These are phyloP conservation scores for Haplosporangium gracile DNA, from an alignment of 192 early-diverging fungal genomes.

Conservation along the genomic window DNA sequence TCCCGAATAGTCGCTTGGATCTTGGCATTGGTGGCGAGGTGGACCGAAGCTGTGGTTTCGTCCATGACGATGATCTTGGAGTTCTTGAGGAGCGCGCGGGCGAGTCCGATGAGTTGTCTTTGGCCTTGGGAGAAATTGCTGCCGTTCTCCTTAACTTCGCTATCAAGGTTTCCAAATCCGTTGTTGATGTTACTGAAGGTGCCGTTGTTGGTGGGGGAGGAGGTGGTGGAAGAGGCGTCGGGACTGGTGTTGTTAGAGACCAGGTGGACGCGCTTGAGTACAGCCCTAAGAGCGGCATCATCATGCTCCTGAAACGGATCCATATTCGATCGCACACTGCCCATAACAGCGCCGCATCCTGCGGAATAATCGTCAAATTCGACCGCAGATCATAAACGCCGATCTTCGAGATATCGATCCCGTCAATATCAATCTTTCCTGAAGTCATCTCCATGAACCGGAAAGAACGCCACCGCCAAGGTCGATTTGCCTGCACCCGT, in stretches of 20 bases:
- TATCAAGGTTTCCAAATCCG: slow-evolving; percentile 68
- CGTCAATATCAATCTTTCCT: slow-evolving; percentile 82
- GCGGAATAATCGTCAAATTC: slow-evolving; percentile 86
- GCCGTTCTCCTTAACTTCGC: slow-evolving; percentile 82
- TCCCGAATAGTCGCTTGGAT: slow-evolving; percentile 59
- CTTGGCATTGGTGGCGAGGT: slow-evolving; percentile 61
- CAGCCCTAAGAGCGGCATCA: slow-evolving; percentile 72
- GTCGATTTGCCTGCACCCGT: slow-evolving; percentile 82
- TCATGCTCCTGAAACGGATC: slow-evolving; percentile 62
- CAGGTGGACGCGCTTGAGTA: slow-evolving; percentile 76
- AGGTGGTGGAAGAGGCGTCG: slow-evolving; percentile 51
- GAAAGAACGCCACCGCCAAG: slow-evolving; percentile 80
- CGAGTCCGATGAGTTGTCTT: slow-evolving; percentile 78
- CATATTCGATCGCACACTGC: slow-evolving; percentile 64
- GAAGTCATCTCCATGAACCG: slow-evolving; percentile 75
- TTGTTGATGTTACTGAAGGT: background rate
- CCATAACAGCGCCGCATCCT: slow-evolving; percentile 64
- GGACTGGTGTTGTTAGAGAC: slow-evolving; percentile 22
- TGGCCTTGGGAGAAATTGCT: slow-evolving; percentile 80
- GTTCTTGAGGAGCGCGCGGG: slow-evolving; percentile 75
- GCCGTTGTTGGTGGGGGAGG: background rate
- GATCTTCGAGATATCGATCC: slow-evolving; percentile 73
- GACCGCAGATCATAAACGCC: slow-evolving; percentile 79
- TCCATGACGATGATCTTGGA: slow-evolving; percentile 64
- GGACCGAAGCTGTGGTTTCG: slow-evolving; percentile 66